Evolutionary conservation across 208 protist species (phyloP), one percentile per base, ranked within the genome.

Genomic region (Crithidia sp.): DNA sequence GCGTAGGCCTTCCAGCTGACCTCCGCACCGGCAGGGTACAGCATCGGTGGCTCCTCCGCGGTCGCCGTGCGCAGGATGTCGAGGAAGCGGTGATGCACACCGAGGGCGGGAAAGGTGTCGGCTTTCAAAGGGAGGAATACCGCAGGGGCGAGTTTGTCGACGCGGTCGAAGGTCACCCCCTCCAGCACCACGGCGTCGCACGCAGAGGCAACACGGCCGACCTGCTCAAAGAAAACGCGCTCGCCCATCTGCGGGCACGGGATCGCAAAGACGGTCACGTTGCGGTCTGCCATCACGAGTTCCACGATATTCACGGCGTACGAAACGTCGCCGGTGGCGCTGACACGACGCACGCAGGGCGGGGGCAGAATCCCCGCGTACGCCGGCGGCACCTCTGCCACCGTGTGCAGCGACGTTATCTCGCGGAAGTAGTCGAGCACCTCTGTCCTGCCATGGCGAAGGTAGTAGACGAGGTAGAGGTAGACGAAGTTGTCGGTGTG

Each of bases 21-120:
- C 39, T 73, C 70, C 36, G 84, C 57, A 3, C 83, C 89, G 2
- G 79, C 89, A 14, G 93, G 90, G 67, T 87, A 95, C 52, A 97
- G 77, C 79, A 94, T 85, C 7, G 93, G 93, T 19, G 93, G 93
- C 69, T 94, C 90, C 1, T 59, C 60, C 0, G 56, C 36, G 28
- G 28, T 28, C n/a, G 56, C 71, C 14, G 17, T 68, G 16, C 85
- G 85, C 10, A 97, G 28, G 47, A 97, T 87, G 62, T 94, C 87
- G 44, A 94, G 78, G 69, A 90, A 95, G 62, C 89, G 83, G 71
- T 95, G 90, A 52, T 95, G 90, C 61, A 94, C 67, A 2, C 86
- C 89, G 9, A 97, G 65, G 0, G 84, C 83, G 39, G 89, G 84
- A 54, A 97, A 97, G 2, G 90, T 95, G 76, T 94, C 73, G n/a